phyloP scores from a whole-genome alignment of 2,329 filamentous ascomycete species.

The Ceratocystis albifundus region DNA sequence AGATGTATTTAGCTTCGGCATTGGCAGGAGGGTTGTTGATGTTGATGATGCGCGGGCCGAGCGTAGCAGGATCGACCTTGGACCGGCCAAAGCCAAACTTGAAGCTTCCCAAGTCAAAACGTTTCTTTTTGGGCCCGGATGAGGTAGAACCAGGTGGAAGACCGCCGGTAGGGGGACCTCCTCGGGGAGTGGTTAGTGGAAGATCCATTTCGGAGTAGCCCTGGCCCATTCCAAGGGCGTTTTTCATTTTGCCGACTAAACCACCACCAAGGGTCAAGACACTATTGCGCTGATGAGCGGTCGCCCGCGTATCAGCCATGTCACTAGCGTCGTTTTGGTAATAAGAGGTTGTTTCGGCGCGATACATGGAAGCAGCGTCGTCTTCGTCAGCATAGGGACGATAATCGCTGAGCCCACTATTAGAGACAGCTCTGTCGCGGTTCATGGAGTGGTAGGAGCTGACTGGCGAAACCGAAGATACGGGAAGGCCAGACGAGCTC shows the following conservation, averaged over 20 bases:
- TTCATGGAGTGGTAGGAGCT: constrained; percentile 36
- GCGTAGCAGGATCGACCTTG: constrained; percentile 77
- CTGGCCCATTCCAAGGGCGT: constrained; percentile 75
- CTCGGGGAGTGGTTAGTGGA: constrained; percentile 65
- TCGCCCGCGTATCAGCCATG: constrained; percentile 31
- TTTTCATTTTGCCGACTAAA: constrained; percentile 76
- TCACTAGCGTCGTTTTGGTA: constrained; percentile 59
- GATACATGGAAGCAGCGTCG: constrained; percentile 51
- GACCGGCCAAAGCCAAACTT: constrained; percentile 82
- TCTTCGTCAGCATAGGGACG: constrained; percentile 80
- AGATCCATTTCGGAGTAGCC: constrained; percentile 97
- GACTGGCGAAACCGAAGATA: constrained; percentile 15
- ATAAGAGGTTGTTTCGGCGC: constrained; percentile 65
- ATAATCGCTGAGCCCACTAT: constrained; percentile 76
- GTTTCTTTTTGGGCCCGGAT: constrained; percentile 39
- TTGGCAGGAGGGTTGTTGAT: constrained; percentile 96
- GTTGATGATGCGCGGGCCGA: constrained; percentile 85
- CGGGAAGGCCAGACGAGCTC: constrained; percentile 13
- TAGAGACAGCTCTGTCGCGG: constrained; percentile 52
- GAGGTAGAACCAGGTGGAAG: constrained; percentile 32
- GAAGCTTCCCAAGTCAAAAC: constrained; percentile 63
- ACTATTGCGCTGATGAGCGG: constrained; percentile 71
- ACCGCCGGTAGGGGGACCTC: constrained; percentile 25
- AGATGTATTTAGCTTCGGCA: constrained; percentile 73
- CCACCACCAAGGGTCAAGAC: constrained; percentile 79